Conservation (phyloP, 352 stramenopile genomes). For the Pythium biforme region DNA sequence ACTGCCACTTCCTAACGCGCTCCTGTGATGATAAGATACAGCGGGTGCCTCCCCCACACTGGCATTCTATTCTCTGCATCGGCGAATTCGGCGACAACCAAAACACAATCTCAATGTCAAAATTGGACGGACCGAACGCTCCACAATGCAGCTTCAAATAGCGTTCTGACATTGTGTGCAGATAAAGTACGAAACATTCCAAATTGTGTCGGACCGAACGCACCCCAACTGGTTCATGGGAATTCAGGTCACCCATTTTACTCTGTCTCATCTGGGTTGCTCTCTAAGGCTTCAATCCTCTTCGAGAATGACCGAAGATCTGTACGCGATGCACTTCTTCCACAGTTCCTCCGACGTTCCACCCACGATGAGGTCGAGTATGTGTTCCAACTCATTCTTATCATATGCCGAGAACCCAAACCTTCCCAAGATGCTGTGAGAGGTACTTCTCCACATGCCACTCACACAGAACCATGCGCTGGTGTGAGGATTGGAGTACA, state of each 20-base stretch:
- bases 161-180: neutral
- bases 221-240: neutral
- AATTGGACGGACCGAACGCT: slow-evolving; percentile 6
- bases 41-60: too few relatives aligned
- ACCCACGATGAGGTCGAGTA: slow-evolving; percentile 3
- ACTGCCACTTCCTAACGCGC: too few relatives aligned
- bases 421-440: too few relatives aligned
- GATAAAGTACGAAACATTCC: neutral
- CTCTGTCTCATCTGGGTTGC: too few relatives aligned
- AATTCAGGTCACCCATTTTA: too few relatives aligned
- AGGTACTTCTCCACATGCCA: neutral
- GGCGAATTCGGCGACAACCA: too few relatives aligned
- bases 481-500: too few relatives aligned
- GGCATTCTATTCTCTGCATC: too few relatives aligned
- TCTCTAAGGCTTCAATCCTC: neutral
- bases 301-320: slow-evolving; percentile 1
- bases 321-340: neutral
- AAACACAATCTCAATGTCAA: slow-evolving; percentile 1
- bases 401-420: slow-evolving; percentile 11
- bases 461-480: too few relatives aligned
- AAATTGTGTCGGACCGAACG: slow-evolving; percentile 4
- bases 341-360: slow-evolving; percentile 2
- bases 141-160: slow-evolving; percentile 1
- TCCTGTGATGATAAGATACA: too few relatives aligned
- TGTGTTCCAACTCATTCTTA: slow-evolving; percentile 12